Percentiles rank a stretch among this genome's conserved stretches.
Conservation (phyloP, 108 stramenopile genomes). For the Discostella pseudostelligera region DNA sequence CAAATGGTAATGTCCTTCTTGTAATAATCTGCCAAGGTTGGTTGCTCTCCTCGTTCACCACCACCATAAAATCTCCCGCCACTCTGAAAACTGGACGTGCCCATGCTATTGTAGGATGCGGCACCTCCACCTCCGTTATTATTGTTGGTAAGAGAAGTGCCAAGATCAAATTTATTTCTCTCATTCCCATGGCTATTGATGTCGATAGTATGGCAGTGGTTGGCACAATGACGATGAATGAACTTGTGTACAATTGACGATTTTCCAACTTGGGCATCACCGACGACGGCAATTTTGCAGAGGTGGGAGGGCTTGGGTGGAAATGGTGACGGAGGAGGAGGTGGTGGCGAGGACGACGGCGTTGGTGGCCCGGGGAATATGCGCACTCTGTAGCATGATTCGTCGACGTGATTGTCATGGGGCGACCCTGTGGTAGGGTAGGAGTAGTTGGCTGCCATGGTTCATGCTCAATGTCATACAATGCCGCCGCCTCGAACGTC, state of each 20-base stretch:
- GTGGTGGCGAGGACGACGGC: conserved; percentile 7
- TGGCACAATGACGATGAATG: conserved; percentile 10
- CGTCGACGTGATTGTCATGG: neutral
- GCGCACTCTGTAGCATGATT: conserved; percentile 9
- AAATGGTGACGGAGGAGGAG: conserved; percentile 18
- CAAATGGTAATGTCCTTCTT: conserved; percentile 24
- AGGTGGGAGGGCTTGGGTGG: conserved; percentile 24
- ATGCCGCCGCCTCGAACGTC: too few species aligned
- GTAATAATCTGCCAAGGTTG: conserved; percentile 29
- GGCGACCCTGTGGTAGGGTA: too few species aligned
- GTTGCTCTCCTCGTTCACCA: conserved; percentile 3
- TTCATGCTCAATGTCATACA: too few species aligned
- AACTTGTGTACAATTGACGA: conserved; percentile 24
- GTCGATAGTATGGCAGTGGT: too few species aligned
- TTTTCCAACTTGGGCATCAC: conserved; percentile 18
- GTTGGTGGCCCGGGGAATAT: conserved; percentile 11
- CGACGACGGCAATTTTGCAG: conserved; percentile 26
- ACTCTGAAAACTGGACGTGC: conserved; percentile 13
- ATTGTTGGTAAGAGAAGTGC: neutral
- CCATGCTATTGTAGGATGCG: conserved; percentile 9
- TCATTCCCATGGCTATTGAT: too few species aligned
- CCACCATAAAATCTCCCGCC: neutral
- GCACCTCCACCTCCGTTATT: neutral
- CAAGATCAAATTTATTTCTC: neutral
- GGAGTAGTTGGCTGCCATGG: too few species aligned